Percentiles rank a stretch among this genome's conserved stretches.
Evolutionary conservation across 1,139 yeast species (phyloP).

Genomic region (Sugiyamaella xylanicola): DNA sequence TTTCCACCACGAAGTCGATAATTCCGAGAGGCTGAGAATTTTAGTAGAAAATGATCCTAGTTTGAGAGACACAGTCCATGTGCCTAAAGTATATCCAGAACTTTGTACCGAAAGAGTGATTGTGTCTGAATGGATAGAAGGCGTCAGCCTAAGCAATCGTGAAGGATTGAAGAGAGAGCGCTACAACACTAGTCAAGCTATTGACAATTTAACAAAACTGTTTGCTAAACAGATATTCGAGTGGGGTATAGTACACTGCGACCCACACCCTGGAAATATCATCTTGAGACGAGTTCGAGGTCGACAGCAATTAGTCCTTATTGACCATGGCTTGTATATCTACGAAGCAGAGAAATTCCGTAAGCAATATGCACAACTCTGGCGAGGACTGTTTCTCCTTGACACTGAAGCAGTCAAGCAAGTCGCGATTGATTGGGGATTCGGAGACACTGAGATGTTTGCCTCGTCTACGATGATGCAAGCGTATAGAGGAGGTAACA

Average conservation of each 20-base stretch:
- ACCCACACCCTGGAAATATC: constrained; percentile 82
- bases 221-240: constrained; percentile 71
- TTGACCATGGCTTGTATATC: constrained; percentile 77
- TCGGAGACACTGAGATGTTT: constrained; percentile 65
- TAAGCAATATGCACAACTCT: constrained; percentile 58
- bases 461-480: constrained; percentile 60
- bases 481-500: constrained; percentile 43
- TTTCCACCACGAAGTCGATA: constrained; percentile 58
- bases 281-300: constrained; percentile 51
- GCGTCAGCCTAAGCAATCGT: constrained; percentile 55
- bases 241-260: constrained; percentile 79
- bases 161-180: constrained; percentile 47
- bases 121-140: constrained; percentile 77
- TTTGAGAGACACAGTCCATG: constrained; percentile 46
- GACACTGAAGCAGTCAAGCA: constrained; percentile 52
- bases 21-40: constrained; percentile 47
- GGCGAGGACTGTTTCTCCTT: constrained; percentile 63
- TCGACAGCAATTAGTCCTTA: constrained; percentile 59
- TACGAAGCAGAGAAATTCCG: constrained; percentile 55
- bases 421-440: constrained; percentile 67
- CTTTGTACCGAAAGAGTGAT: constrained; percentile 55
- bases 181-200: constrained; percentile 49
- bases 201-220: constrained; percentile 56
- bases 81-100: constrained; percentile 57
- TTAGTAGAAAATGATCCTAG: constrained; percentile 44